A percentile compares a stretch with the other conserved stretches of the same genome.
Evolutionary conservation across 75 land plant genomes (phyloP).

Genomic region (Adiantum capillusveneris): DNA sequence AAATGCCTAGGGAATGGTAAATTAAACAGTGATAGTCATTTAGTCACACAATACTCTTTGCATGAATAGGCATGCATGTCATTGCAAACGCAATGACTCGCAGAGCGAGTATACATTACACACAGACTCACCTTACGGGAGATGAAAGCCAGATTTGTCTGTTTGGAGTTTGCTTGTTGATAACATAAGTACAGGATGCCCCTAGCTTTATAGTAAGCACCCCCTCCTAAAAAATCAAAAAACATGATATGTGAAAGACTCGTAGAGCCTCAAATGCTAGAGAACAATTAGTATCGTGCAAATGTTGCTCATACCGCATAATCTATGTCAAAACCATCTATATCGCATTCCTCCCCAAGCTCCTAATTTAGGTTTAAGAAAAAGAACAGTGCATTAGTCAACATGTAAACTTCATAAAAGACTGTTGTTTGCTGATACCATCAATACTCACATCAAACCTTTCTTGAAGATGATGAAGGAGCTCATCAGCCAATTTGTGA

Average conservation of each 20-base stretch:
- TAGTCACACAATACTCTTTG: too few relatives aligned
- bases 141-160: constrained; percentile 34
- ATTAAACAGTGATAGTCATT: too few relatives aligned
- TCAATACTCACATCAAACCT: constrained; percentile 1
- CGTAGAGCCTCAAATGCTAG: not conserved
- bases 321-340: constrained; percentile 33
- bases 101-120: too few relatives aligned
- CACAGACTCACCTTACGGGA: constrained; percentile 28
- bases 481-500: not conserved
- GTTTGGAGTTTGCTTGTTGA: constrained; percentile 38
- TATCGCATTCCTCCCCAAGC: constrained; percentile 17
- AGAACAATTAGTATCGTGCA: too few relatives aligned
- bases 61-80: too few relatives aligned
- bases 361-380: constrained; percentile 10
- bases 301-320: constrained; percentile 12
- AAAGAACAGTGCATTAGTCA: not conserved
- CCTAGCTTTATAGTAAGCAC: constrained; percentile 26
- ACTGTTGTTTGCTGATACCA: not conserved
- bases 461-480: not conserved
- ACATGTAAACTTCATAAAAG: not conserved
- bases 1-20: too few relatives aligned
- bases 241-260: not conserved
- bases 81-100: too few relatives aligned
- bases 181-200: constrained; percentile 24
- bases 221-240: constrained; percentile 23